phyloP scores from a whole-genome alignment of 805 yeast genomes.

The Blastobotrys muscicola region DNA sequence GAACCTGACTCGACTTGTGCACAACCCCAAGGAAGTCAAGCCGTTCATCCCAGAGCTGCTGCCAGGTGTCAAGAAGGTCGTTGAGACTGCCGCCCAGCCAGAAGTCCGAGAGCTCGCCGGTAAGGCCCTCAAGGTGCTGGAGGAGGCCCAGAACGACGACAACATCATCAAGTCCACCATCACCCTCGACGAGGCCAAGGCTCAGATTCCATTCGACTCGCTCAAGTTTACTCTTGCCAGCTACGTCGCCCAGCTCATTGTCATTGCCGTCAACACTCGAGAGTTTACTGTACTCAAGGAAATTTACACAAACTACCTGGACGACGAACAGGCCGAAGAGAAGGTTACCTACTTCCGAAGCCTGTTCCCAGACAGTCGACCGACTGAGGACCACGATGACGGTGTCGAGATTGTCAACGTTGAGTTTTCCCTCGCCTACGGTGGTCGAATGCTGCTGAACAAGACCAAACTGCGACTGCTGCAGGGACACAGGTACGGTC shows the following conservation, averaged over 20 bases:
- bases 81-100: constrained; percentile 84
- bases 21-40: constrained; percentile 86
- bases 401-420: constrained; percentile 90
- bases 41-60: constrained; percentile 72
- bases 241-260: constrained; percentile 25
- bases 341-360: constrained; percentile 24
- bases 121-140: constrained; percentile 74
- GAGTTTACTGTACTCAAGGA: constrained; percentile 28
- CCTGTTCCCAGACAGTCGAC: constrained; percentile 34
- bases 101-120: constrained; percentile 91
- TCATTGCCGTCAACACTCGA: constrained; percentile 28
- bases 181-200: constrained; percentile 35
- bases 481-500: constrained; percentile 95
- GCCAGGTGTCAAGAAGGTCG: constrained; percentile 89
- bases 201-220: constrained; percentile 31
- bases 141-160: constrained; percentile 73
- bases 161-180: constrained; percentile 65
- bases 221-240: constrained; percentile 23
- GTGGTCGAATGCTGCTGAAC: constrained; percentile 92
- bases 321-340: constrained; percentile 28
- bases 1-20: constrained; percentile 89
- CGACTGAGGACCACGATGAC: constrained; percentile 56
- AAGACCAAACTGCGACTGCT: constrained; percentile 80
- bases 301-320: constrained; percentile 36
- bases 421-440: constrained; percentile 92